Evolutionary conservation across 352 stramenopile species (phyloP).

Genomic region (Globisporangium rhizosaccharum): DNA sequence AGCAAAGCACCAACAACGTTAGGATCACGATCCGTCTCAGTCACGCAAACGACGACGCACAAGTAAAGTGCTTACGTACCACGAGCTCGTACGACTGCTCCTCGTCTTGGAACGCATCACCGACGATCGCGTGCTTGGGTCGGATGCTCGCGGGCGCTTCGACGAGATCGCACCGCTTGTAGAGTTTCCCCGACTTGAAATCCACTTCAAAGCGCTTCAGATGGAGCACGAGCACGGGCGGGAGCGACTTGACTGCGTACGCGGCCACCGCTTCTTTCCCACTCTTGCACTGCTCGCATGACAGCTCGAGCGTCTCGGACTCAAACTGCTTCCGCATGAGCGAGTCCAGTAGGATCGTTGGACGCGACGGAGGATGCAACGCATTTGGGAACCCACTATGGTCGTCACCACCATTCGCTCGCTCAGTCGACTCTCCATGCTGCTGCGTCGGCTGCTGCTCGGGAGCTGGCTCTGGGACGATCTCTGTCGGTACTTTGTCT

Average conservation of each 20-base stretch:
- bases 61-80: constrained; percentile 22
- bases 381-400: background rate
- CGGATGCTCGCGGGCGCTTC: constrained; percentile 45
- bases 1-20: constrained; percentile 12
- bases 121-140: constrained; percentile 33
- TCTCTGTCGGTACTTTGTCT: constrained; percentile 28
- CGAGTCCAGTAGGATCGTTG: constrained; percentile 44
- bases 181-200: constrained; percentile 48
- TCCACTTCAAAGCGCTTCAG: constrained; percentile 86
- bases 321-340: constrained; percentile 79
- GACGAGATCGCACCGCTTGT: constrained; percentile 79
- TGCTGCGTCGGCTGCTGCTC: background rate
- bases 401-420: background rate
- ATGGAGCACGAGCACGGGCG: constrained; percentile 70
- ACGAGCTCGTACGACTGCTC: constrained; percentile 42
- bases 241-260: constrained; percentile 64
- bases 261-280: constrained; percentile 54
- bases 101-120: constrained; percentile 16
- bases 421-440: background rate
- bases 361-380: constrained; percentile 4
- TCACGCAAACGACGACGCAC: background rate
- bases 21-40: constrained; percentile 2
- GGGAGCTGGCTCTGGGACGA: background rate
- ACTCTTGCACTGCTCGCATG: constrained; percentile 77
- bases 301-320: constrained; percentile 67